Percentiles rank a stretch among this genome's conserved stretches.
These are phyloP conservation scores for Kodamaea fungicola DNA, from an alignment of 1,139 yeast genomes.

Conservation along the genomic window DNA sequence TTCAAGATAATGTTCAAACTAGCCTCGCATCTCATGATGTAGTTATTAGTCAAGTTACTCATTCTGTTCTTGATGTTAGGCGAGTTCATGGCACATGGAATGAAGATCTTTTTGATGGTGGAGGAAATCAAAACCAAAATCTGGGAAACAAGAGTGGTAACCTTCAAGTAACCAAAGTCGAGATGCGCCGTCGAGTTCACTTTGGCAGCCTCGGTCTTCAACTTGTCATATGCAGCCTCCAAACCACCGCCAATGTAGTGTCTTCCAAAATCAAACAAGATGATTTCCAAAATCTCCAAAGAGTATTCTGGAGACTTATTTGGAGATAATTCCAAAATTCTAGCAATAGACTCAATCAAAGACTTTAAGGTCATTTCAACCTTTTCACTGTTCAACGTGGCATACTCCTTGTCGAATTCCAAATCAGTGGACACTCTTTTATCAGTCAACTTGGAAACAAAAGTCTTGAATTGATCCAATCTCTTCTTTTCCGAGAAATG, in stretches of 20 bases:
- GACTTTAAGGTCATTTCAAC: slow-evolving; percentile 68
- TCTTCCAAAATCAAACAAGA: slow-evolving; percentile 68
- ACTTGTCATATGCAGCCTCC: slow-evolving; percentile 58
- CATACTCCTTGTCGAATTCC: slow-evolving; percentile 24
- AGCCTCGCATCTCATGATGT: slow-evolving; percentile 63
- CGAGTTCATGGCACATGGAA: slow-evolving; percentile 66
- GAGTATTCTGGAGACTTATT: slow-evolving; percentile 61
- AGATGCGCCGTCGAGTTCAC: slow-evolving; percentile 22
- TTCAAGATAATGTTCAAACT: slow-evolving; percentile 65
- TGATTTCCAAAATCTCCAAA: slow-evolving; percentile 61
- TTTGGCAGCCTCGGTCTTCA: slow-evolving; percentile 30
- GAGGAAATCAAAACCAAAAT: slow-evolving; percentile 67
- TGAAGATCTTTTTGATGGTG: slow-evolving; percentile 64
- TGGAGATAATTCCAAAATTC: slow-evolving; percentile 74
- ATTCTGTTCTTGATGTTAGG: slow-evolving; percentile 63
- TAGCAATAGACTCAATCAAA: slow-evolving; percentile 74
- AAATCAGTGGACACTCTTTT: slow-evolving; percentile 21
- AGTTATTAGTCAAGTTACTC: slow-evolving; percentile 63
- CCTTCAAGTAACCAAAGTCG: slow-evolving; percentile 45
- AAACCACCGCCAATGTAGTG: slow-evolving; percentile 72
- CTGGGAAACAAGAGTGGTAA: slow-evolving; percentile 56
- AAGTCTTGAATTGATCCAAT: slow-evolving; percentile 38
- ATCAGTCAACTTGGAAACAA: slow-evolving; percentile 29
- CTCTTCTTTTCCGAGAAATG: slow-evolving; percentile 40
- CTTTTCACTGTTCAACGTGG: slow-evolving; percentile 37